Conservation (phyloP, 2,329 filamentous ascomycete species). For the Alternaria dauci region DNA sequence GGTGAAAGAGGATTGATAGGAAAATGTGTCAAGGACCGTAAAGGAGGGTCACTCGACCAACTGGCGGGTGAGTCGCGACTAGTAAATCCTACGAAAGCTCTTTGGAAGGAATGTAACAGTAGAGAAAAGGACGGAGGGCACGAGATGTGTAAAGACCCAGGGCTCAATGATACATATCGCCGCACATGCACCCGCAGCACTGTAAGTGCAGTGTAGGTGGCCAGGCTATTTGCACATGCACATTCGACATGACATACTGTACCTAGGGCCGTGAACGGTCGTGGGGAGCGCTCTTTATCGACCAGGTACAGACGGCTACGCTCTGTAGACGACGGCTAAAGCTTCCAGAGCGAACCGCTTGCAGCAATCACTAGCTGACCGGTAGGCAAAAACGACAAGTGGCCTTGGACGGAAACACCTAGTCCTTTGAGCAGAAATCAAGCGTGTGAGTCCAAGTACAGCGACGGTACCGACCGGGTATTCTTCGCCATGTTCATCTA, state of each 20-base stretch:
- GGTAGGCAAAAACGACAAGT: conserved; percentile 20
- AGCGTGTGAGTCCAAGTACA: neutral
- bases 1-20: neutral
- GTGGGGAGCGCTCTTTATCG: conserved; percentile 25
- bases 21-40: conserved; percentile 6
- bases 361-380: neutral
- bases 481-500: neutral
- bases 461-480: neutral
- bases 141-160: conserved; percentile 12
- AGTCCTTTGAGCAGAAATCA: neutral
- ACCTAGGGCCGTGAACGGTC: conserved; percentile 19
- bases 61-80: conserved; percentile 17
- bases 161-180: conserved; percentile 22
- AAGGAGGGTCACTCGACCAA: conserved; percentile 17
- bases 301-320: conserved; percentile 26
- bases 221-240: conserved; percentile 23
- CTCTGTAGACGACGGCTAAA: conserved; percentile 41
- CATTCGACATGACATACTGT: conserved; percentile 32
- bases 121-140: conserved; percentile 20
- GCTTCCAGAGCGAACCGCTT: conserved; percentile 3
- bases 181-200: conserved; percentile 22
- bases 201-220: conserved; percentile 1
- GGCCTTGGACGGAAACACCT: conserved; percentile 2
- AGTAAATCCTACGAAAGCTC: conserved; percentile 37
- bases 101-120: conserved; percentile 38